These are phyloP conservation scores for Ophiocordyceps camponoti-floridani DNA, from an alignment of 2,329 filamentous ascomycete species.

Conservation along the genomic window DNA sequence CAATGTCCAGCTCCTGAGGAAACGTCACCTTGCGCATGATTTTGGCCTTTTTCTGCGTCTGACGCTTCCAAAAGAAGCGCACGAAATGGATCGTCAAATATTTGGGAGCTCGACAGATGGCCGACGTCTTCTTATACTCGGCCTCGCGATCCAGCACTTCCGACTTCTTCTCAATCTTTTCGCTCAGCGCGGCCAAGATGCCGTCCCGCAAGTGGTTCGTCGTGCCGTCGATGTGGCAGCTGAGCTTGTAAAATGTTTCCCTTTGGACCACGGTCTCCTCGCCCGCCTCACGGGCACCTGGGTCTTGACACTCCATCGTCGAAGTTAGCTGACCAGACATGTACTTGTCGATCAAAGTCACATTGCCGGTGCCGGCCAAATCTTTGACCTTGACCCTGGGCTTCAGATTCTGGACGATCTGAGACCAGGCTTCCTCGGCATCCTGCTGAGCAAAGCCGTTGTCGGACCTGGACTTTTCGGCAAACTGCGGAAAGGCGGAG, in stretches of 20 bases:
- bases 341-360: conserved; percentile 78
- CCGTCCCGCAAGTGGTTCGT: conserved; percentile 88
- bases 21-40: conserved; percentile 99
- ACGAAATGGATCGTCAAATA: conserved; percentile 96
- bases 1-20: conserved; percentile 76
- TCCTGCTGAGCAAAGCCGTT: conserved; percentile 92
- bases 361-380: conserved; percentile 25
- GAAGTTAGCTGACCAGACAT: conserved; percentile 71
- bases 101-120: conserved; percentile 78
- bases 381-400: conserved; percentile 56
- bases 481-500: conserved; percentile 75
- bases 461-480: conserved; percentile 67
- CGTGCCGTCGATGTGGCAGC: conserved; percentile 79
- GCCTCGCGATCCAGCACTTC: conserved; percentile 60
- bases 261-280: conserved; percentile 50
- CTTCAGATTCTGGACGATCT: conserved; percentile 71
- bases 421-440: conserved; percentile 95
- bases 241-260: conserved; percentile 77
- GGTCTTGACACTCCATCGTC: conserved; percentile 67
- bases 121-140: conserved; percentile 77
- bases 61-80: conserved; percentile 93
- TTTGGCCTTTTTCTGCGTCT: conserved; percentile 96
- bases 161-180: conserved; percentile 84
- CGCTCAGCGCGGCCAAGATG: conserved; percentile 61
- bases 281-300: conserved; percentile 52